Base-by-base conservation (phyloP, 1,139 yeast genomes). In the Pneumocystis oryctolagi region DNA sequence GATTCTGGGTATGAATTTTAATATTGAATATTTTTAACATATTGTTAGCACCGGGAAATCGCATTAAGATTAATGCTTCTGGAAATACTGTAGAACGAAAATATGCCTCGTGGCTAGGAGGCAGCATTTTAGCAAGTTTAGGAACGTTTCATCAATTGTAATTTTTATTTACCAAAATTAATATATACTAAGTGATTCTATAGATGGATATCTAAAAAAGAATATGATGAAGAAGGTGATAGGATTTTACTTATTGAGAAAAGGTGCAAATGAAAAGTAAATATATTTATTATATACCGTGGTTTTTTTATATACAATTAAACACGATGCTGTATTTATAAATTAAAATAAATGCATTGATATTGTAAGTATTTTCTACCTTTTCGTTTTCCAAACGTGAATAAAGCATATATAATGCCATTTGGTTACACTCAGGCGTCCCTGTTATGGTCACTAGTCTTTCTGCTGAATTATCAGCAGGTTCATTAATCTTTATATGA, bases 91-190 rank as follows among this genome's bases (percentile, higher is more conserved):
- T 80, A 61, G 98, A 92, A 74, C 81, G 97, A 70, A 82, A 84
- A 68, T 87, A 83, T 72, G 89, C 94, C 67, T 80, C 94, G 6
- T 92, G 98, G 97, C 82, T 92, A 63, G 99, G 99, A 58, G 97
- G 97, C 6, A 85, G 95, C 68, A 94, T 92, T 56, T 78, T 92
- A 65, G 85, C 96, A 3, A 86, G 96, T 63, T 79, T 92, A 70
- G 98, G 98, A 34, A 89, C 97, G 1, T 92, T 92, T 78, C 98
- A 92, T 73, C 98, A 92, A 74, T 64, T 71, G 53, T 47, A 47
- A 25, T 47, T 47, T 47, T 47, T 47, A 32, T 47, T 55, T n/a
- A 12, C 18, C 30, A 20, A 30, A 1, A 18, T 61, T n/a, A 18
- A 18, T 62, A 8, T 30, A 62, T 56, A 3, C 61, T 35, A 42